Conservation (phyloP, 2,329 filamentous ascomycete genomes). For the Fusarium guadeloupense region DNA sequence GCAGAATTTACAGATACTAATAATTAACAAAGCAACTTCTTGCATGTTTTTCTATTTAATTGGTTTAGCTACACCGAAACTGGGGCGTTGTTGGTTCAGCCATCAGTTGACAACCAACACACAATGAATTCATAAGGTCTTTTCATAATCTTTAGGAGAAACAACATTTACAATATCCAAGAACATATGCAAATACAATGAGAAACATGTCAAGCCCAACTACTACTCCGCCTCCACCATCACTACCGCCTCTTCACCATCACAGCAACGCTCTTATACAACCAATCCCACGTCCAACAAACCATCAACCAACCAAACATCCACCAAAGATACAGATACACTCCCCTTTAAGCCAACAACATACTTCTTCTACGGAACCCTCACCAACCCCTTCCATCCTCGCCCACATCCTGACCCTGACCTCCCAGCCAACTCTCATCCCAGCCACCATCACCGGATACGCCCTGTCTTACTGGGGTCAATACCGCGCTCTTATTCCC, state of each 20-base stretch:
- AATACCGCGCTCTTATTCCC: constrained; percentile 5
- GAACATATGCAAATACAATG: too few relatives aligned
- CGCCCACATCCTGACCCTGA: neutral
- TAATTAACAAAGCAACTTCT: neutral
- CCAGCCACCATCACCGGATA: constrained; percentile 8
- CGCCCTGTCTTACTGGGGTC: neutral
- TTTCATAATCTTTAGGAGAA: too few relatives aligned
- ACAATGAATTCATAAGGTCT: too few relatives aligned
- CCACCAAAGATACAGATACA: neutral
- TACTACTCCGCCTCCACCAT: neutral
- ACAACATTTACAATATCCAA: too few relatives aligned
- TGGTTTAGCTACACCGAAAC: neutral
- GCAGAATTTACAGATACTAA: neutral
- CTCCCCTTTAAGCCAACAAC: neutral
- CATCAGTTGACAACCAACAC: neutral
- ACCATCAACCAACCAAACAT: neutral
- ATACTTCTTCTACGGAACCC: neutral
- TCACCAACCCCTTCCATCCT: neutral
- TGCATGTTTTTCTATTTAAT: neutral
- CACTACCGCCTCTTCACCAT: constrained; percentile 1
- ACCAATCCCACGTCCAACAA: neutral
- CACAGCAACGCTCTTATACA: neutral
- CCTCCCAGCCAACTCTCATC: constrained; percentile 9
- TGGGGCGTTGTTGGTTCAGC: neutral
- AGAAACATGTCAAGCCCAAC: neutral